Evolutionary conservation across 345 rosid genomes (phyloP).

Genomic region (Citrus mangshanensis): DNA sequence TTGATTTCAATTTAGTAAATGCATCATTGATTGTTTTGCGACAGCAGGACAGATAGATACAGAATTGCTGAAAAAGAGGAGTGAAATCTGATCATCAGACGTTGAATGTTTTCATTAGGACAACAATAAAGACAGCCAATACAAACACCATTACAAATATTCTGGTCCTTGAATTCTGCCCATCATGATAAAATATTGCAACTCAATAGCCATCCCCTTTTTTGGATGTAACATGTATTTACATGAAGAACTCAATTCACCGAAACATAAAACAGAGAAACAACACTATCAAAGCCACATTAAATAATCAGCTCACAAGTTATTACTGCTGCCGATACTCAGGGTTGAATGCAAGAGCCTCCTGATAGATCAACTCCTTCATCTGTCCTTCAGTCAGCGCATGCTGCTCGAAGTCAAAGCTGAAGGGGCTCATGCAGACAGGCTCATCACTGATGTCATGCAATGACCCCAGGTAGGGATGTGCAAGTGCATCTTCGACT

Average conservation of each 20-base stretch:
- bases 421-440: slow-evolving; percentile 63
- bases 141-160: slow-evolving; percentile 34
- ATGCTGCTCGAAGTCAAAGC: slow-evolving; percentile 70
- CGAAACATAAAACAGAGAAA: slow-evolving; percentile 14
- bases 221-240: slow-evolving; percentile 34
- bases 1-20: rapidly evolving
- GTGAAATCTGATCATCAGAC: neutral
- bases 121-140: slow-evolving; percentile 10
- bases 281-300: slow-evolving; percentile 18
- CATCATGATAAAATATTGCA: slow-evolving; percentile 21
- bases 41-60: neutral
- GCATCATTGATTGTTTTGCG: too few relatives aligned
- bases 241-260: slow-evolving; percentile 28
- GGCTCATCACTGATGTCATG: slow-evolving; percentile 80
- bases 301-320: neutral
- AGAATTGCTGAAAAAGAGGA: neutral
- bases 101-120: neutral
- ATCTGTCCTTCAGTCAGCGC: slow-evolving; percentile 68
- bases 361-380: slow-evolving; percentile 77
- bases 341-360: slow-evolving; percentile 84
- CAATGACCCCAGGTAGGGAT: slow-evolving; percentile 64
- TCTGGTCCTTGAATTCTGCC: slow-evolving; percentile 24
- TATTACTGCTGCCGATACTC: slow-evolving; percentile 44
- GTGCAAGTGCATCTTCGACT: slow-evolving; percentile 87
- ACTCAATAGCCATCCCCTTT: slow-evolving; percentile 33